Base-by-base conservation (phyloP, 2,329 filamentous ascomycete genomes). In the Didymella lethalis region DNA sequence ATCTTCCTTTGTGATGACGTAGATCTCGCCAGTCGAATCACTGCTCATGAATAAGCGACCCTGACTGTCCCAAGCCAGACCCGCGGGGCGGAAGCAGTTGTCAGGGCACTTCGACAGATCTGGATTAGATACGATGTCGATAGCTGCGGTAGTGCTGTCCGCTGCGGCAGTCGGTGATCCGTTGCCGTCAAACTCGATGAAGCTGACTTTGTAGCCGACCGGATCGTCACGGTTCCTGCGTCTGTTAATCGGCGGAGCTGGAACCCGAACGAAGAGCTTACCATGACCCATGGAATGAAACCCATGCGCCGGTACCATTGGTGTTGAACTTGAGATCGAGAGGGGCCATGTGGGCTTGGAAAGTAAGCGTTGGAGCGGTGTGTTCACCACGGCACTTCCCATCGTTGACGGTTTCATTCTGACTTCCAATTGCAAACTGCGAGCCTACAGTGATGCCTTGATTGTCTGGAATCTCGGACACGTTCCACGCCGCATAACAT, bases 261-360 rank as follows among this genome's bases (percentile, higher is more conserved):
- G 32, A 7, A 10, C 10, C 18, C 16, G 31, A 11, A n/a, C 8
- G n/a, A 7, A 14, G 29, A 43, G 16, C 32, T 53, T 73, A 79
- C 88, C 89, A 92, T 74, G 85, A 89, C 14, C 90, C 90, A 73
- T 91, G 90, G 76, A 92, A 91, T 0, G 86, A 81, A 18, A 93
- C 78, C 77, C 85, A 92, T 1, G 88, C 89, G 2, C 79, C 78
- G 1, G 80, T 82, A 12, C 82, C 83, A 34, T 85, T 85, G 40
- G 79, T 68, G 62, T 85, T 81, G 78, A 93, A 93, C 61, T 86
- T 86, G 69, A 92, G 85, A 64, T 91, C 89, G 0, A 92, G 79
- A 0, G 90, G 90, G 0, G 90, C 89, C 71, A 84, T 88, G 70
- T 93, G 90, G 1, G 90, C 85, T 49, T 83, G 78, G 70, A 89